Conservation (phyloP, 768 basidiomycete species). For the Udeniomyces megalosporus region DNA sequence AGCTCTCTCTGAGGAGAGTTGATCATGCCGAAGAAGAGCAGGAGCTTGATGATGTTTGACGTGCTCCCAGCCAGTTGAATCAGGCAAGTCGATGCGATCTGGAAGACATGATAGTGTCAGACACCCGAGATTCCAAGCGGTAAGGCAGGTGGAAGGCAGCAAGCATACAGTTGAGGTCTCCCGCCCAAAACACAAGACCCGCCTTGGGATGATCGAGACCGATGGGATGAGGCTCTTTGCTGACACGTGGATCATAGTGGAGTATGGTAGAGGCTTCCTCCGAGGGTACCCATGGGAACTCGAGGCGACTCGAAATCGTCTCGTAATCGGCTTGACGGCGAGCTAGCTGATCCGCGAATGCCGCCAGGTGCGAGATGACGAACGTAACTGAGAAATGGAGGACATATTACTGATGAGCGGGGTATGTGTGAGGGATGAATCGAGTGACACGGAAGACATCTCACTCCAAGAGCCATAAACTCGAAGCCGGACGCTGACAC, state of each 20-base stretch:
- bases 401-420: not conserved
- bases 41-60: not conserved
- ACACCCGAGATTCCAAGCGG: not conserved
- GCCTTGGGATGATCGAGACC: not conserved
- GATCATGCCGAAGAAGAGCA: not conserved
- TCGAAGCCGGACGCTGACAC: not conserved
- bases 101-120: not conserved
- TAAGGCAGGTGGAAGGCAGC: no score
- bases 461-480: not conserved
- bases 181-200: constrained; percentile 2
- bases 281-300: not conserved
- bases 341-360: not conserved
- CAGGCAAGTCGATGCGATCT: constrained; percentile 6
- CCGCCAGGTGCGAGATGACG: constrained; percentile 2
- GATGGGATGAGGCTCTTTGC: no score
- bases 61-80: not conserved
- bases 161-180: constrained; percentile 3
- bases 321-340: not conserved
- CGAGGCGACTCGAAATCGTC: not conserved
- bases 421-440: no score
- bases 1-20: not conserved
- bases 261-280: not conserved
- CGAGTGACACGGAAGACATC: no score
- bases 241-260: no score
- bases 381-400: not conserved